Conservation (phyloP, 495 filamentous ascomycete genomes). For the Tuber magnatum region DNA sequence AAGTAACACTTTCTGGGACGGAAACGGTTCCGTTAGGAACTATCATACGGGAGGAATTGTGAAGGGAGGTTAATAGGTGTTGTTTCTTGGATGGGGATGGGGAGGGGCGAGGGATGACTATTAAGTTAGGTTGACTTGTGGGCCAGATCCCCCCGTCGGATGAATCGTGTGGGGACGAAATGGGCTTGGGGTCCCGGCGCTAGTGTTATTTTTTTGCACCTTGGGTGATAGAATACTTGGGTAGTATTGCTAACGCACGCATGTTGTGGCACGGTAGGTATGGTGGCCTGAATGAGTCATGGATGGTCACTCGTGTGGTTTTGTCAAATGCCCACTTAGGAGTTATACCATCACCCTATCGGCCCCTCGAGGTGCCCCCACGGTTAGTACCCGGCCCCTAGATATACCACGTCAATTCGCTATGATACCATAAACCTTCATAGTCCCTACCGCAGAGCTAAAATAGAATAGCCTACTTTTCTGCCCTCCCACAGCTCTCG, state of each 20-base stretch:
- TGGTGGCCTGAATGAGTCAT: background rate
- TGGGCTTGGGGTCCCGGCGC: background rate
- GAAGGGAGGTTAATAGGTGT: background rate
- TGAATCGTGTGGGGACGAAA: background rate
- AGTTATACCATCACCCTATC: background rate
- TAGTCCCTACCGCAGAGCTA: background rate
- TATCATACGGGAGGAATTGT: background rate
- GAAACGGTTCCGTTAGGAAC: background rate
- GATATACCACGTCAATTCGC: background rate
- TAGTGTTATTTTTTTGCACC: background rate
- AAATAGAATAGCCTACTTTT: background rate
- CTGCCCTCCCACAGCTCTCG: background rate
- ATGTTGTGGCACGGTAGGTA: background rate
- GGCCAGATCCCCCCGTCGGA: accelerated
- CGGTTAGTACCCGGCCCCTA: background rate
- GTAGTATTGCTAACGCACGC: background rate
- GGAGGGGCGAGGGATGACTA: background rate
- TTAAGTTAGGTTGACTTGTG: background rate
- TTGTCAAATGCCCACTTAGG: background rate
- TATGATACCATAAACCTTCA: no score
- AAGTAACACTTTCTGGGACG: background rate
- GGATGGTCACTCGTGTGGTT: background rate
- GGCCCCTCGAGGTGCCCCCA: background rate
- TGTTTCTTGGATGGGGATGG: background rate
- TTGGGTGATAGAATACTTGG: background rate